These are phyloP conservation scores for Clitoria ternatea DNA, from an alignment of 306 rosid species.

Conservation along the genomic window DNA sequence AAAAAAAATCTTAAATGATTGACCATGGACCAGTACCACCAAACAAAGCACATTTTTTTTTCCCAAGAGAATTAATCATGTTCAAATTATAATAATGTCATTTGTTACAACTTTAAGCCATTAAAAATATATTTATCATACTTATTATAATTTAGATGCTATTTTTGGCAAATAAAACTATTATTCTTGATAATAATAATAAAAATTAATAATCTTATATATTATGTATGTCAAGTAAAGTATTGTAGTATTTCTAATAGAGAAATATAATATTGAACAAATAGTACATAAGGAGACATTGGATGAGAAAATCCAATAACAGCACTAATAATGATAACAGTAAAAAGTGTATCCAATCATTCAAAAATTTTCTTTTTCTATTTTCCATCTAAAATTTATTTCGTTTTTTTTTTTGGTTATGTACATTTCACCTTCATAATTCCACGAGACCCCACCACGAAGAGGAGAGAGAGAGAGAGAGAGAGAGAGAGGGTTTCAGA, in stretches of 20 bases:
- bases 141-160: no score
- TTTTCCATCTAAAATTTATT: no score
- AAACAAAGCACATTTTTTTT: not conserved
- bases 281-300: not conserved
- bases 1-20: not conserved
- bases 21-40: not conserved
- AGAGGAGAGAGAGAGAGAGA: not conserved
- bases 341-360: not conserved
- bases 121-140: no score
- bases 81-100: not conserved
- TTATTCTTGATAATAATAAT: not conserved
- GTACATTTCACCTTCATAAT: conserved; percentile 30
- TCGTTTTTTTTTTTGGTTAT: conserved; percentile 26
- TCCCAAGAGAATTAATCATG: not conserved
- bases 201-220: not conserved
- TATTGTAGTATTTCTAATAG: no score
- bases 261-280: not conserved
- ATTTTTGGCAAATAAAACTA: no score
- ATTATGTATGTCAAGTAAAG: no score
- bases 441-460: not conserved
- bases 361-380: not conserved
- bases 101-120: no score
- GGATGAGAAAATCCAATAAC: not conserved
- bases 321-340: not conserved
- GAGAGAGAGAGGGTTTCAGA: conserved; percentile 8